Base-by-base conservation (phyloP, 768 basidiomycete genomes). In the Podaxis mareebaensis region DNA sequence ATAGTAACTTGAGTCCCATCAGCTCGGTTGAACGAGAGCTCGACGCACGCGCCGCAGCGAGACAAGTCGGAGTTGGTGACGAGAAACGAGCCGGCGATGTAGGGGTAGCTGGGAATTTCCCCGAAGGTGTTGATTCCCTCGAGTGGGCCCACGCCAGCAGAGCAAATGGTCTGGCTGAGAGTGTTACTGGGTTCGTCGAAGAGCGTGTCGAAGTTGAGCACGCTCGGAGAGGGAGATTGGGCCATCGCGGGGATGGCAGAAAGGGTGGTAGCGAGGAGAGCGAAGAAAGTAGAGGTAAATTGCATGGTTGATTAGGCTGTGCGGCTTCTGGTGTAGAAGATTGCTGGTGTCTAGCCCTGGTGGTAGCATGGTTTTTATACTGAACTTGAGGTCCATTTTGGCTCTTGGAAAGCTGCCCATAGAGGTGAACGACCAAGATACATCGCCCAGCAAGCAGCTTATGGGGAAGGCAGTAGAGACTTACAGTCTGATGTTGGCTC, bases 61-160 rank as follows among this genome's bases (percentile, higher is more conserved):
- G 60, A 39, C 51, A 48, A 57, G 42, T 64, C 55, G 63, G 60
- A 60, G 4, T 51, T 40, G 7, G 40, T 56, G 13, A 59, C 42
- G n/a, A 58, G 1, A 3, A 36, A 2, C 12, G 58, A 53, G 24
- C 64, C 64, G 38, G 55, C 55, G 15, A 65, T 56, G 54, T 51
- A 28, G 3, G 64, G 64, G 64, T 26, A 65, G 53, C 22, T 61
- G 13, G 64, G 64, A 39, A 65, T 55, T 10, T 24, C 28, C 20
- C 59, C 59, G 28, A 65, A 61, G 64, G 64, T 65, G 26, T 28
- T 24, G 64, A 40, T 33, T 36, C 64, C 64, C 24, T 56, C n/a
- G 46, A 65, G 60, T 3, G 8, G 5, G 26, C 60, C 60, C 15
- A 15, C 60, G 22, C 53, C 60, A 7, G 60, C 60, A 20, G 64